A percentile compares a stretch with the other conserved stretches of the same genome.
phyloP scores from a whole-genome alignment of 345 rosid genomes.

The Citrus sp. region DNA sequence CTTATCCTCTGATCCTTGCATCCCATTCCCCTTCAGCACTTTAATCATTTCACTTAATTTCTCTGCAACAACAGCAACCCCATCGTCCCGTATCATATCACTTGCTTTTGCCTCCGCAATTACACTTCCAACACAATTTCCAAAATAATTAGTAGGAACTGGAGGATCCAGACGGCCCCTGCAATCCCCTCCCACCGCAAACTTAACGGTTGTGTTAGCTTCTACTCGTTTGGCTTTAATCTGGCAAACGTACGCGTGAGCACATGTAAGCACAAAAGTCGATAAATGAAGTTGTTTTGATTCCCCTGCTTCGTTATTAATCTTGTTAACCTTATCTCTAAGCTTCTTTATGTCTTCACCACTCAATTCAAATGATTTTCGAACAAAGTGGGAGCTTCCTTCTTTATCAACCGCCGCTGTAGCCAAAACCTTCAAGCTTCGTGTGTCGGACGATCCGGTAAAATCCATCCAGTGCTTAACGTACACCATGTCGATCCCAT shows the following conservation, averaged over 20 bases:
- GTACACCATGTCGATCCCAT: neutral
- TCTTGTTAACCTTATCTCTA: slow-evolving; percentile 14
- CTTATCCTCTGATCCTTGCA: slow-evolving; percentile 2
- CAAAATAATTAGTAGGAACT: slow-evolving; percentile 34
- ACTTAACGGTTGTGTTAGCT: neutral
- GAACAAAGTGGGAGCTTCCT: neutral
- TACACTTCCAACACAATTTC: slow-evolving; percentile 29
- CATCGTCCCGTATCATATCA: neutral
- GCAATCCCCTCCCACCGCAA: slow-evolving; percentile 31
- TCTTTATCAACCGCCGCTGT: neutral
- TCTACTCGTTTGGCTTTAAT: slow-evolving; percentile 28
- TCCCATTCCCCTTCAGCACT: neutral
- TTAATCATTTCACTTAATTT: slow-evolving; percentile 11
- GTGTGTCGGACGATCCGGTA: neutral
- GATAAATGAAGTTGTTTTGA: slow-evolving; percentile 17
- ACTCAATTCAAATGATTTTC: slow-evolving; percentile 32
- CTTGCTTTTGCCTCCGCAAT: neutral
- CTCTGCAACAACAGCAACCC: slow-evolving; percentile 4
- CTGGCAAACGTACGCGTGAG: slow-evolving; percentile 24
- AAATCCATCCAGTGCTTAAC: neutral
- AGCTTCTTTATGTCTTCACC: slow-evolving; percentile 22
- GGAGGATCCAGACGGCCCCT: slow-evolving; percentile 37
- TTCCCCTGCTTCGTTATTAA: neutral
- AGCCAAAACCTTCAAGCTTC: neutral
- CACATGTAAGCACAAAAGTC: slow-evolving; percentile 32